Conservation (phyloP, 2,329 filamentous ascomycete genomes). For the Botrytis paeoniae region DNA sequence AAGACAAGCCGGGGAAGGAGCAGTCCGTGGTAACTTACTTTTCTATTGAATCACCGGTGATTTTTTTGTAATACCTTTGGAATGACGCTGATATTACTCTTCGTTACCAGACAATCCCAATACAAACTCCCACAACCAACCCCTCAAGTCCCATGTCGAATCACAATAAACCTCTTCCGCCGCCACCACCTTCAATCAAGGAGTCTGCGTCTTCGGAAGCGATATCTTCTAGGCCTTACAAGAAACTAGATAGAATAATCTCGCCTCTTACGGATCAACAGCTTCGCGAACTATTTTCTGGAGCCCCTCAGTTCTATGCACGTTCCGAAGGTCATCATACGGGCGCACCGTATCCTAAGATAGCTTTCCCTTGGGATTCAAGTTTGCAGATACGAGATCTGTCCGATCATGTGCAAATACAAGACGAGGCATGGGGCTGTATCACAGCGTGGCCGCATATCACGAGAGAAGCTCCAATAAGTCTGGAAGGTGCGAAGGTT, state of each 20-base stretch:
- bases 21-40: slow-evolving; percentile 25
- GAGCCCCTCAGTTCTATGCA: slow-evolving; percentile 70
- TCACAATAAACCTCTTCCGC: slow-evolving; percentile 56
- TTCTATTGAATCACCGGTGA: background rate
- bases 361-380: slow-evolving; percentile 66
- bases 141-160: slow-evolving; percentile 37
- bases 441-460: slow-evolving; percentile 63
- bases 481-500: slow-evolving; percentile 36
- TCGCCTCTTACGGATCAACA: slow-evolving; percentile 56
- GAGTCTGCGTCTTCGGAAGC: slow-evolving; percentile 44
- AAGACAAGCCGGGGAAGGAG: slow-evolving; percentile 14
- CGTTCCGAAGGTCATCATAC: slow-evolving; percentile 57
- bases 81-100: slow-evolving; percentile 19
- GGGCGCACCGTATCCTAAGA: slow-evolving; percentile 59
- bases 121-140: slow-evolving; percentile 18
- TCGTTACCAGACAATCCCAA: slow-evolving; percentile 15
- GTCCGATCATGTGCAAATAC: slow-evolving; percentile 62
- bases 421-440: slow-evolving; percentile 60
- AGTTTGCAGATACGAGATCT: slow-evolving; percentile 59
- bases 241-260: slow-evolving; percentile 54
- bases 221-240: slow-evolving; percentile 27
- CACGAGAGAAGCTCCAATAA: slow-evolving; percentile 48
- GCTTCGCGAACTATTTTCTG: slow-evolving; percentile 68
- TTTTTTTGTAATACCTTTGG: slow-evolving; percentile 21
- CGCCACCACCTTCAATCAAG: slow-evolving; percentile 43